Evolutionary conservation across 139 green algal species (phyloP).

Genomic region (Pleodorina starrii): DNA sequence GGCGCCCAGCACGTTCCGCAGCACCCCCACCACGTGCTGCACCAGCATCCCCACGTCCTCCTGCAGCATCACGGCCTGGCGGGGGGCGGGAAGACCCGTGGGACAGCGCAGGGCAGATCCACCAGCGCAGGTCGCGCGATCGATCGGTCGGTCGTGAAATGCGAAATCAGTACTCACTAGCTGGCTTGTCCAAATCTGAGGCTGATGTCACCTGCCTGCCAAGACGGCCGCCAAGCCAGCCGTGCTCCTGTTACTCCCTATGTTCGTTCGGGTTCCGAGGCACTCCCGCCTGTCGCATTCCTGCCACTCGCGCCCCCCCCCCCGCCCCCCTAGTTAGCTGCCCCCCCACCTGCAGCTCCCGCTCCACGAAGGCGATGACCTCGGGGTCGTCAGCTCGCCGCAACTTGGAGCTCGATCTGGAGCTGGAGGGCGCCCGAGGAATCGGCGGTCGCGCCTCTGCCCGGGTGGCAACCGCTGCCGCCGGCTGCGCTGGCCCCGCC

Average conservation of each 20-base stretch:
- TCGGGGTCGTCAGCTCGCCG: slow-evolving; percentile 39
- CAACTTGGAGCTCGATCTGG: too few species aligned
- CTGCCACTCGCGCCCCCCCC: background rate
- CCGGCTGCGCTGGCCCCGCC: background rate
- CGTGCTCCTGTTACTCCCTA: background rate
- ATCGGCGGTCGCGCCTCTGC: background rate
- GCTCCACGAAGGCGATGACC: background rate
- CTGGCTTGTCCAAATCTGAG: background rate
- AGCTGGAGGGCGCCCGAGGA: background rate
- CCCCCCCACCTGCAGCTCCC: slow-evolving; percentile 45
- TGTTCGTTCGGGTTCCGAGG: background rate
- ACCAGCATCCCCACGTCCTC: slow-evolving; percentile 16
- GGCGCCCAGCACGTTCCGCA: background rate
- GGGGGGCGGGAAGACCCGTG: too few species aligned
- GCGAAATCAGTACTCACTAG: background rate
- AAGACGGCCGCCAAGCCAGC: background rate
- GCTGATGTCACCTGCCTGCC: background rate
- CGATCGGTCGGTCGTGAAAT: background rate
- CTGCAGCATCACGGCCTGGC: slow-evolving; percentile 46
- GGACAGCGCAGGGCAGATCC: background rate
- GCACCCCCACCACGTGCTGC: slow-evolving; percentile 35
- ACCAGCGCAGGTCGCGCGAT: background rate
- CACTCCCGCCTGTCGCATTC: background rate
- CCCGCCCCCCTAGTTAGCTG: too few species aligned
- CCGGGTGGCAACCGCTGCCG: background rate